Base-by-base conservation (phyloP, 352 stramenopile genomes). In the Phytophthora pini region DNA sequence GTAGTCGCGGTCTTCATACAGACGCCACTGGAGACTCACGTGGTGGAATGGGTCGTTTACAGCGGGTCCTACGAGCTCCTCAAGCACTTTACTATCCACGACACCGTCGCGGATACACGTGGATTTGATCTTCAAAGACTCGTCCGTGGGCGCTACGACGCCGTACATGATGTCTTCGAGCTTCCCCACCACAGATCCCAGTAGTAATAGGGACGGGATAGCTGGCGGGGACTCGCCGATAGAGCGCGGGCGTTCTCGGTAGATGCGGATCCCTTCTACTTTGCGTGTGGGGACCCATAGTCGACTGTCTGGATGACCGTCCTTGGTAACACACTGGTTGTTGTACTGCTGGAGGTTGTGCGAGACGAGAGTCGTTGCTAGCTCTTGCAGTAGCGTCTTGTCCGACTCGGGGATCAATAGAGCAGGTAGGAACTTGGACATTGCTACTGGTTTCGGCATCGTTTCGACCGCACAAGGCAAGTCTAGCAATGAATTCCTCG, bases 161-260 rank as follows among this genome's bases (percentile, higher is more conserved):
- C 59, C 73, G 49, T 70, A 74, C 73, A 81, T 76, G 47, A 77
- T 55, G 61, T 81, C 73, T 34, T 77, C 58, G 5, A 81, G 15
- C 12, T 50, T 77, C 22, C 73, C 73, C 2, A 69, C 54, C 5
- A 81, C 38, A 0, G 70, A 70, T 15, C 73, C 73, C 12, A 76
- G 48, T 4, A 76, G 43, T 31, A 76, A 56, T 13, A 80, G 50
- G 27, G 72, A 80, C 1, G 68, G 64, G n/a, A 68, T 79, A 8
- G 56, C 38, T 36, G 61, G 38, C 13, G 52, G 51, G 1, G 44
- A 47, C 15, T 55, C 53, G n/a, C 29, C 11, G 13, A n/a, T 10
- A 20, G 20, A 7, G 15, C n/a, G 44, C 15, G 54, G 53, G 4
- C 61, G 58, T 20, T 79, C 71, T 58, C 54, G 67, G 51, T 76